Evolutionary conservation across 1,284 basidiomycete species (phyloP).

Genomic region (Phellopilus nigrolimitatus): DNA sequence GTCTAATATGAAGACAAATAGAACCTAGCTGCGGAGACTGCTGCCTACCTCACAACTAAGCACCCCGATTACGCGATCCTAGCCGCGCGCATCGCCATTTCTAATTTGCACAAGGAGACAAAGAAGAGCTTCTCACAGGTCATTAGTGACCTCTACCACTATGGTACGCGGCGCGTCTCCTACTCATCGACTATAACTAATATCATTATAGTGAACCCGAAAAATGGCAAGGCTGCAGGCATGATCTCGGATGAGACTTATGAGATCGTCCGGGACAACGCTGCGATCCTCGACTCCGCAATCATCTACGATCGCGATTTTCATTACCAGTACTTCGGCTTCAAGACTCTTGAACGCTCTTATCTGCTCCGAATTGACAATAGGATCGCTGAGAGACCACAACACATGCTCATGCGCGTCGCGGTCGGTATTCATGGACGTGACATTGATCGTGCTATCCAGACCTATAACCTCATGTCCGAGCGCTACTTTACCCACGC

Average conservation of each 20-base stretch:
- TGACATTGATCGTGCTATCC: constrained; percentile 85
- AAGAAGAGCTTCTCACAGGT: constrained; percentile 96
- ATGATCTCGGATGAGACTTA: constrained; percentile 94
- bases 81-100: constrained; percentile 97
- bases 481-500: constrained; percentile 98
- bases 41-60: constrained; percentile 94
- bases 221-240: constrained; percentile 81
- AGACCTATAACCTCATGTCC: constrained; percentile 95
- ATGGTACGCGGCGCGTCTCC: constrained; percentile 49
- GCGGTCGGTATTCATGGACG: constrained; percentile 94
- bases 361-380: constrained; percentile 95
- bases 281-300: constrained; percentile 83
- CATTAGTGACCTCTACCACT: constrained; percentile 86
- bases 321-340: constrained; percentile 96
- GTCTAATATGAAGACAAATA: constrained; percentile 28
- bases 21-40: constrained; percentile 95
- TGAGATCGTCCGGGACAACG: constrained; percentile 79
- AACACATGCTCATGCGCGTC: constrained; percentile 99
- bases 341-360: constrained; percentile 98
- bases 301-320: constrained; percentile 99
- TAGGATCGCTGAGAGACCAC: constrained; percentile 94
- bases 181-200: constrained; percentile 13
- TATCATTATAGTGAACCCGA: constrained; percentile 80
- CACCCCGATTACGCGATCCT: constrained; percentile 98
- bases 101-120: constrained; percentile 99